Percentiles rank a stretch among this genome's conserved stretches.
Conservation (phyloP, 306 rosid genomes). For the Lathyrus sativus region DNA sequence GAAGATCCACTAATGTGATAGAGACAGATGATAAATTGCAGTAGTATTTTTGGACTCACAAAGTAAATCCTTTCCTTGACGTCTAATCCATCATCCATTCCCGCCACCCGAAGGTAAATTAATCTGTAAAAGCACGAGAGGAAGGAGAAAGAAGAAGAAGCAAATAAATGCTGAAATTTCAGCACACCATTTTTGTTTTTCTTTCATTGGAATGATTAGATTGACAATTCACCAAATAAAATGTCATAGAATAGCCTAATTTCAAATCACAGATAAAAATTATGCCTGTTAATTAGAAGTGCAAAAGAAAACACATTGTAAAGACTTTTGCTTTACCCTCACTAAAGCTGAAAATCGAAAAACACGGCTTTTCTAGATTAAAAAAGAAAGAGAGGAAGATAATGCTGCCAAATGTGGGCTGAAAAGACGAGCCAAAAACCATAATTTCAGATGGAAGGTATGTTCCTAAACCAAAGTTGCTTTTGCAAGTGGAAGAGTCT, state of each 20-base stretch:
- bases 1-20: slow-evolving; percentile 30
- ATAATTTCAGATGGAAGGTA: slow-evolving; percentile 23
- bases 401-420: neutral
- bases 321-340: slow-evolving; percentile 23
- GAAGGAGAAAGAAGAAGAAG: slow-evolving; percentile 29
- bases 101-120: slow-evolving; percentile 85
- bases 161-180: slow-evolving; percentile 24
- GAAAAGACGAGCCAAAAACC: slow-evolving; percentile 10
- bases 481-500: slow-evolving; percentile 1
- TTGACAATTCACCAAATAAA: slow-evolving; percentile 31
- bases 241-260: slow-evolving; percentile 7
- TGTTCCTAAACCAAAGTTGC: slow-evolving; percentile 13
- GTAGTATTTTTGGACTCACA: slow-evolving; percentile 57
- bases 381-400: slow-evolving; percentile 14
- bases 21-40: slow-evolving; percentile 32
- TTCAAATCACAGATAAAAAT: slow-evolving; percentile 15
- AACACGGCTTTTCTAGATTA: neutral
- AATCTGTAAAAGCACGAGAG: slow-evolving; percentile 56
- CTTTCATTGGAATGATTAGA: slow-evolving; percentile 14
- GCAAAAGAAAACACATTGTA: slow-evolving; percentile 12
- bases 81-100: slow-evolving; percentile 93
- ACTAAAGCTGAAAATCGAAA: neutral
- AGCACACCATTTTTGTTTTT: slow-evolving; percentile 6
- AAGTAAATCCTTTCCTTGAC: slow-evolving; percentile 80
- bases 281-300: slow-evolving; percentile 19